Conservation (phyloP, 108 stramenopile genomes). For the Tribonema minus region DNA sequence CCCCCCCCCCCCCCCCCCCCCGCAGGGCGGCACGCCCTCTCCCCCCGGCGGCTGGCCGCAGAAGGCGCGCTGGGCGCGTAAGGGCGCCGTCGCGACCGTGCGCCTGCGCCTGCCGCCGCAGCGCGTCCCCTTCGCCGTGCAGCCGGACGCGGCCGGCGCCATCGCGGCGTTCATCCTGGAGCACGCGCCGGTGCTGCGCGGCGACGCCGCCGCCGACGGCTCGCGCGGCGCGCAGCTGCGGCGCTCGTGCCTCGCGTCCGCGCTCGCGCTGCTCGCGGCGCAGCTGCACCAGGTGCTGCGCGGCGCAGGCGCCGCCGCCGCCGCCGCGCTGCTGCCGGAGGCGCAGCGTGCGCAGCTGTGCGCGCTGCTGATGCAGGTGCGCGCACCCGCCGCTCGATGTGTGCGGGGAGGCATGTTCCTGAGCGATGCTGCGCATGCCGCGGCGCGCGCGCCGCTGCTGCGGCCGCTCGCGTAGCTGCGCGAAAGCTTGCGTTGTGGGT, state of each 20-base stretch:
- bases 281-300: conserved; percentile 34
- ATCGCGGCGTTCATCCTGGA: conserved; percentile 5
- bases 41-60: too few species aligned
- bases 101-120: background rate
- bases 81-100: background rate
- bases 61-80: background rate
- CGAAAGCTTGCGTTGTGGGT: too few species aligned
- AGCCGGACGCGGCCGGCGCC: background rate
- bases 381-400: too few species aligned
- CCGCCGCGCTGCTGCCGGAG: background rate
- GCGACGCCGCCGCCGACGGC: background rate
- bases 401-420: too few species aligned
- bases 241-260: conserved; percentile 2
- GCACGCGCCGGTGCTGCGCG: background rate
- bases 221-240: background rate
- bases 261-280: conserved; percentile 10
- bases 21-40: too few species aligned
- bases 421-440: too few species aligned
- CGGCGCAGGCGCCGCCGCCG: background rate
- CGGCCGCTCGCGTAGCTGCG: too few species aligned
- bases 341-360: too few species aligned
- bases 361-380: too few species aligned
- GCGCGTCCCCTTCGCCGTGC: background rate
- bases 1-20: too few species aligned
- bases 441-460: too few species aligned